Conservation (phyloP, 352 stramenopile genomes). For the Phytophthora macrochlamydospora region DNA sequence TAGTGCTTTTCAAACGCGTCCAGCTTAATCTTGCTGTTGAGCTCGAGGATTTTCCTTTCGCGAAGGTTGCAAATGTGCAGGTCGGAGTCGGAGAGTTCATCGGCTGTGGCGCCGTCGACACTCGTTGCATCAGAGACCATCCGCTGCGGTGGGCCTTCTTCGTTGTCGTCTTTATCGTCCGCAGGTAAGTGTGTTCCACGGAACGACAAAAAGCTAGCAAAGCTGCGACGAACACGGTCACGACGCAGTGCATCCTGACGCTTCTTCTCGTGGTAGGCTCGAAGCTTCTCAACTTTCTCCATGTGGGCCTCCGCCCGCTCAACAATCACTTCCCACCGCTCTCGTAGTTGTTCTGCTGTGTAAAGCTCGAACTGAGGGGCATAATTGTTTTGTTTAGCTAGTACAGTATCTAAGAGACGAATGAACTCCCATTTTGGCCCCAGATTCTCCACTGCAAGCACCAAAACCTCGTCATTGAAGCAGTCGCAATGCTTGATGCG, state of each 20-base stretch:
- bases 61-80: constrained; percentile 46
- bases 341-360: constrained; percentile 56
- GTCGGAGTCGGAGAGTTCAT: constrained; percentile 14
- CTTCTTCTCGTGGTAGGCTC: constrained; percentile 61
- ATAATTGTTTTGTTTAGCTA: constrained; percentile 51
- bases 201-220: constrained; percentile 36
- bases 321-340: constrained; percentile 68
- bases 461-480: constrained; percentile 72
- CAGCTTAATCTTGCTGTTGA: constrained; percentile 59
- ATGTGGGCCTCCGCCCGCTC: constrained; percentile 57
- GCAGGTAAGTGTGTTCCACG: constrained; percentile 14
- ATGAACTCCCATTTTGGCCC: constrained; percentile 78
- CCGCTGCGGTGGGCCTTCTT: constrained; percentile 1
- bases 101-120: constrained; percentile 2
- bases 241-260: constrained; percentile 33
- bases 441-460: constrained; percentile 58
- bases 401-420: constrained; percentile 45
- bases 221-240: constrained; percentile 38
- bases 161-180: constrained; percentile 10
- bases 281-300: constrained; percentile 66
- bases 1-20: constrained; percentile 70
- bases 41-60: constrained; percentile 61
- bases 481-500: constrained; percentile 70
- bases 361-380: constrained; percentile 65
- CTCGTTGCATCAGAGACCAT: constrained; percentile 1